Percentiles rank a stretch among this genome's conserved stretches.
Conservation (phyloP, 139 green algal genomes). For the Nannochloris sp. region DNA sequence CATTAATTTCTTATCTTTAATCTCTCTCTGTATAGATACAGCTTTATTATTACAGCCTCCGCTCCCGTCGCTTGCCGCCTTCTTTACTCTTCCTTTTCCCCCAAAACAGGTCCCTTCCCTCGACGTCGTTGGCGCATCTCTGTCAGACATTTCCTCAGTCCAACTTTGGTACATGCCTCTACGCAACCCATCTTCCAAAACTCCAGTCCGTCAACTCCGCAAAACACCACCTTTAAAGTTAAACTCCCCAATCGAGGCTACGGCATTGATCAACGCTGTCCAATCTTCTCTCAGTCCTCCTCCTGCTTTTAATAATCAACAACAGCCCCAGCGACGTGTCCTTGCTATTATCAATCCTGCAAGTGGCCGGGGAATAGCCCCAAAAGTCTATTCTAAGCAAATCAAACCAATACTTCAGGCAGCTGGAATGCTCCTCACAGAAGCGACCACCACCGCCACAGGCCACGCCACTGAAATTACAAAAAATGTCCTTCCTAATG, state of each 20-base stretch:
- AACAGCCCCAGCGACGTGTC: constrained; percentile 24
- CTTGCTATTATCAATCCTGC: constrained; percentile 57
- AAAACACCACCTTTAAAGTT: constrained; percentile 7
- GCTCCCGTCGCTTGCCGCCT: too few relatives aligned
- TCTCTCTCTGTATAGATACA: too few relatives aligned
- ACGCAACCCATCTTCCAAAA: neutral
- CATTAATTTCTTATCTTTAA: too few relatives aligned
- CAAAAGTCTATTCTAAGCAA: constrained; percentile 14
- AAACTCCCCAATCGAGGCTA: neutral
- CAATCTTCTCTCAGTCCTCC: constrained; percentile 8
- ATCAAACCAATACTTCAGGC: constrained; percentile 50
- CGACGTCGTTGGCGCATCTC: neutral
- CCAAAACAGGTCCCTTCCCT: neutral
- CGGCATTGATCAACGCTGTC: neutral
- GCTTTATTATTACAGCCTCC: too few relatives aligned
- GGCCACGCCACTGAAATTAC: constrained; percentile 47
- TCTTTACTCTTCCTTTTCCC: neutral
- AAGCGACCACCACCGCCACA: constrained; percentile 22
- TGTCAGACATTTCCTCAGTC: neutral
- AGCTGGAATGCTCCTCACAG: constrained; percentile 37
- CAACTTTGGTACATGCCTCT: constrained; percentile 9
- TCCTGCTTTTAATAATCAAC: too few relatives aligned
- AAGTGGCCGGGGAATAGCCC: constrained; percentile 41
- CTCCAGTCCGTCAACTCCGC: neutral
- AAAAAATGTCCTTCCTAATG: constrained; percentile 10